Base-by-base conservation (phyloP, 306 rosid genomes). In the Begonia masoniana region DNA sequence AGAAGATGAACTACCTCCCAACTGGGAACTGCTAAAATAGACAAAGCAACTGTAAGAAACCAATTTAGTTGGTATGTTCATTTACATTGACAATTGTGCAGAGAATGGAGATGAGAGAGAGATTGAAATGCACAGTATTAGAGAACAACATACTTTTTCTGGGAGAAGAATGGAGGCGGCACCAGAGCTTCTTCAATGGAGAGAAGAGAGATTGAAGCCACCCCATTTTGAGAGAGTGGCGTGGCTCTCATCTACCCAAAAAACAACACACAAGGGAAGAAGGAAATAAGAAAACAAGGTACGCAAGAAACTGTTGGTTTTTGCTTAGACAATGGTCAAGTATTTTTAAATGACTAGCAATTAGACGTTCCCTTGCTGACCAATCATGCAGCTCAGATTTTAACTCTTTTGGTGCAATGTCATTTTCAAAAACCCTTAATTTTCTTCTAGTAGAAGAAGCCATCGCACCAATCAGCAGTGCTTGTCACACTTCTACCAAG, bases 181-280 rank as follows among this genome's bases (percentile, higher is more conserved):
- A 47, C 88, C 93, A 84, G 13, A 84, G 57, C 79, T 88, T 88
- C 82, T 82, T 84, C 61, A 84, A 59, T n/a, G 88, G 94, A 69
- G 93, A 84, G 81, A 84, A 15, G 73, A 88, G 70, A 76, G 97
- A 80, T 66, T 79, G 95, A 10, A 88, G 84, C 93, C 88, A 84
- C 76, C 97, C 86, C 95, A 88, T 88, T 77, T 72, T 77, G 64
- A 65, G 75, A 67, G 65, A 62, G 60, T 62, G 70, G 61, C 55
- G 68, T 62, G 46, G 64, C 61, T 76, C 83, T 76, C 71, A 76
- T 23, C 35, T 1, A 26, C 35, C 35, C 35, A 26, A 26, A 26
- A 26, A 26, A 26, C 35, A 26, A 26, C 6, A 26, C 4, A 3
- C 35, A 26, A 26, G 61, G 56, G 54, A 71, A 17, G 65, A 66